Percentiles rank a stretch among this genome's conserved stretches.
These are phyloP conservation scores for Zygotorulaspora danielsina DNA, from an alignment of 805 yeast species.

Conservation along the genomic window DNA sequence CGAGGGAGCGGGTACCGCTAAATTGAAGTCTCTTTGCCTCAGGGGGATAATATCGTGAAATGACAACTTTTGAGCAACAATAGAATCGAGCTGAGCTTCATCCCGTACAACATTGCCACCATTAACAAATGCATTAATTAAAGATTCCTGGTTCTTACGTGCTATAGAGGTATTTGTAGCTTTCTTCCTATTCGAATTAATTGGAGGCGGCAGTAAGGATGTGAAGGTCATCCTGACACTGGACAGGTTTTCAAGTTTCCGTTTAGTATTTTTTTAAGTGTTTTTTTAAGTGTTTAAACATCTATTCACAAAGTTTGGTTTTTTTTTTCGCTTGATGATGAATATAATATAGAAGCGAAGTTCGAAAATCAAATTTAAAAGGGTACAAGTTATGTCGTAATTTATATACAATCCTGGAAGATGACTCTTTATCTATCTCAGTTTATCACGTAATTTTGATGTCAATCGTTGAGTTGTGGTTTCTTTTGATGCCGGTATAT, in stretches of 20 bases:
- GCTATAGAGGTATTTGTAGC: background rate
- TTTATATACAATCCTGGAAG: too few species aligned
- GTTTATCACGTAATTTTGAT: constrained; percentile 25
- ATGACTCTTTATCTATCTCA: constrained; percentile 13
- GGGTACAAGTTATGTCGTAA: too few species aligned
- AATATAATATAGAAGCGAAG: too few species aligned
- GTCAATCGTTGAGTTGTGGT: constrained; percentile 22
- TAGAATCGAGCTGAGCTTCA: constrained; percentile 15
- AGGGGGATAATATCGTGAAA: constrained; percentile 60
- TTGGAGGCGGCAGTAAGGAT: constrained; percentile 27
- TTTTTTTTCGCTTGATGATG: background rate
- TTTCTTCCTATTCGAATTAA: constrained; percentile 4
- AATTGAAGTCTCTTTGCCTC: constrained; percentile 41
- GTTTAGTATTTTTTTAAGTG: too few species aligned
- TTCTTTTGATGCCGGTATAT: constrained; percentile 11
- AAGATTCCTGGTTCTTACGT: constrained; percentile 5
- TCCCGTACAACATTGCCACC: constrained; percentile 5
- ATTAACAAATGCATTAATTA: constrained; percentile 9
- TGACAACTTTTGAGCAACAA: constrained; percentile 29
- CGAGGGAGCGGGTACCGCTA: constrained; percentile 43
- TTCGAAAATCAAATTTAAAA: too few species aligned
- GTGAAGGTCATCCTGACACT: constrained; percentile 21
- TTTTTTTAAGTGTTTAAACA: too few species aligned
- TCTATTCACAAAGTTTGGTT: background rate
- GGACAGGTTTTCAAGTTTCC: too few species aligned